Base-by-base conservation (phyloP, 257 asterid genomes). In the Penstemon davidsonii region DNA sequence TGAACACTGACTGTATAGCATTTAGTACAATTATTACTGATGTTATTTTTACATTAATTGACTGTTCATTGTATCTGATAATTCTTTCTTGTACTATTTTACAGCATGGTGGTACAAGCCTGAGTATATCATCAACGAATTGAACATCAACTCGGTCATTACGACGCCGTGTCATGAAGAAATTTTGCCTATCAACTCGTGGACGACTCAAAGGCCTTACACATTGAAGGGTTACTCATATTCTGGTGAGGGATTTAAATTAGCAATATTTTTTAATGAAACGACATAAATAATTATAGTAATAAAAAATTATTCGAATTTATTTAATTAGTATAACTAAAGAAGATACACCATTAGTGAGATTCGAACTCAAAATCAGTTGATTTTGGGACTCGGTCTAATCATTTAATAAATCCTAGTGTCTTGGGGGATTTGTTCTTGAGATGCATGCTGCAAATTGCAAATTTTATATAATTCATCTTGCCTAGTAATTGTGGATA, bases 81-180 rank as follows among this genome's bases (percentile, higher is more conserved):
- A 25, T 25, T 25, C 7, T 50, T 44, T 47, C 44, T 33, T 64
- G 43, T 6, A 3, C 3, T 42, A 15, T 36, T 10, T 11, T 66
- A 51, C 89, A 93, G 99, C 95, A 0, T 93, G 99, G 99, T 93
- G 99, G 99, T 90, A 93, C 74, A 93, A 85, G 70, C 92, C 91
- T 1, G 99, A 90, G 70, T 65, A 80, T 84, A 85, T 85, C 68
- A 93, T 93, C 73, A 93, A 93, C 71, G 99, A 93, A 82, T 68
- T 93, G 47, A 93, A 93, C 79, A 90, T 88, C 15, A 93, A 93
- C 84, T 93, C 99, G 3, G 96, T 85, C 13, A 93, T 90, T 39
- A 93, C 99, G 6, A 88, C 97, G 7, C 99, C 99, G 3, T 82
- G 92, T 68, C 97, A 93, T 68, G 96, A 90, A 56, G 99, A 90